phyloP scores from a whole-genome alignment of 2,329 filamentous ascomycete species.

The Stagonosporopsis chrysanthemi region DNA sequence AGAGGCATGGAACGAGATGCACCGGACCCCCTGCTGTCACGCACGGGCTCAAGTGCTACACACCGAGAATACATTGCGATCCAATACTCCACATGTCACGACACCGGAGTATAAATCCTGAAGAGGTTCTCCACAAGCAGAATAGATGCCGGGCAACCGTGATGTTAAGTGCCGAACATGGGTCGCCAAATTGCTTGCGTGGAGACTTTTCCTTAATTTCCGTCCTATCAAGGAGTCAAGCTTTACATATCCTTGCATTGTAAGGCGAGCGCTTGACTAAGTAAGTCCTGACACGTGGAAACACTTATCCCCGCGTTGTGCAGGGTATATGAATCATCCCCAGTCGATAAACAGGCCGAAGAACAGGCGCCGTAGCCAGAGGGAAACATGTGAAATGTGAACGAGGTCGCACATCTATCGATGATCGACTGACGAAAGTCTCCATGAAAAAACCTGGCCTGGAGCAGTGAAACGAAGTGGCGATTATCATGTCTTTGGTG shows the following conservation, averaged over 20 bases:
- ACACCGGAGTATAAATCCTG: neutral
- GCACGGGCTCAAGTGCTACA: neutral
- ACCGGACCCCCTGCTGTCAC: neutral
- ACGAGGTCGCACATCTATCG: neutral
- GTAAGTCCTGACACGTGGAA: slow-evolving; percentile 14
- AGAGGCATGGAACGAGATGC: neutral
- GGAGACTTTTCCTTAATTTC: slow-evolving; percentile 4
- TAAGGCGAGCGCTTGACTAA: neutral
- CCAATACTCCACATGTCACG: neutral
- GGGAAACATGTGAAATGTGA: neutral
- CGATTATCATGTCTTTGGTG: no score
- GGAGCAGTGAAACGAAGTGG: neutral
- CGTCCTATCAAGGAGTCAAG: slow-evolving; percentile 11
- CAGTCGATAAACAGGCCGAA: neutral
- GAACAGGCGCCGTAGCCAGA: neutral
- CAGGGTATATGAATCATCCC: slow-evolving; percentile 1
- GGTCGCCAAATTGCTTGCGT: slow-evolving; percentile 11
- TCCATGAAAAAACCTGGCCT: neutral
- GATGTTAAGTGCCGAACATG: slow-evolving; percentile 1
- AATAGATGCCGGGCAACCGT: neutral
- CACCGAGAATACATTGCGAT: neutral
- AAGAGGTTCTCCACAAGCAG: neutral
- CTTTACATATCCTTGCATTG: neutral
- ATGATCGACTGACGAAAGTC: neutral
- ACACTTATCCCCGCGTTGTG: slow-evolving; percentile 4